Evolutionary conservation across 2,329 filamentous ascomycete species (phyloP), one percentile per base, ranked within the genome.

Genomic region (Calonectria pseudoreteaudii): DNA sequence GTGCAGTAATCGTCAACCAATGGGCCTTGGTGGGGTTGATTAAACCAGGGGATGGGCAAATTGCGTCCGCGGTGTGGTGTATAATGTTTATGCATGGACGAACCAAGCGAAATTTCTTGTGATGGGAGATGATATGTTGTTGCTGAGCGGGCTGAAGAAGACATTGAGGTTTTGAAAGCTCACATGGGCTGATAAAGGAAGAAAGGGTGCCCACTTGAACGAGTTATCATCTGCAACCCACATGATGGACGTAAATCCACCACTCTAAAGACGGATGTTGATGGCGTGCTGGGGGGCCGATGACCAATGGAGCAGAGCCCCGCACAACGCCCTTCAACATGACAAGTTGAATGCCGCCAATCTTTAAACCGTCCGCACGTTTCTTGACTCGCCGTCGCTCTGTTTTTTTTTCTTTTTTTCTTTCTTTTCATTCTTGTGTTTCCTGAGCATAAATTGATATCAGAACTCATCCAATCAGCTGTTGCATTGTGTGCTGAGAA

Each of bases 181-280:
- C 44, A 62, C 44, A 71, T 71, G 31, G 72, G 70, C 76, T 71
- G 77, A 79, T 78, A 73, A 76, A 72, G 77, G 77, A 79, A 11
- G 26, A 14, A 14, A 28, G 14, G 74, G 38, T 30, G 34, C 10
- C 49, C 69, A 56, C 68, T 14, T n/a, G 30, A 20, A 53, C n/a
- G 26, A 56, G 58, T 52, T 34, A 50, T 36, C 49, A 53, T 26
- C 6, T 53, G 68, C 68, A 56, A 56, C 34, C 68, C 68, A 70
- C 60, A 49, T 65, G 60, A 65, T 49, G 47, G 30, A 47, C 36
- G 16, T 34, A 34, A 62, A 70, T 38, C 68, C 62, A 66, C 53
- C 47, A 50, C 64, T 66, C 31, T 30, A 34, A 70, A 30, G 31
- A 30, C 56, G 14, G 44, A 30, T 64, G 6, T 62, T 47, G 50